Conservation (phyloP, 805 yeast genomes). For the Candida tammaniensis region DNA sequence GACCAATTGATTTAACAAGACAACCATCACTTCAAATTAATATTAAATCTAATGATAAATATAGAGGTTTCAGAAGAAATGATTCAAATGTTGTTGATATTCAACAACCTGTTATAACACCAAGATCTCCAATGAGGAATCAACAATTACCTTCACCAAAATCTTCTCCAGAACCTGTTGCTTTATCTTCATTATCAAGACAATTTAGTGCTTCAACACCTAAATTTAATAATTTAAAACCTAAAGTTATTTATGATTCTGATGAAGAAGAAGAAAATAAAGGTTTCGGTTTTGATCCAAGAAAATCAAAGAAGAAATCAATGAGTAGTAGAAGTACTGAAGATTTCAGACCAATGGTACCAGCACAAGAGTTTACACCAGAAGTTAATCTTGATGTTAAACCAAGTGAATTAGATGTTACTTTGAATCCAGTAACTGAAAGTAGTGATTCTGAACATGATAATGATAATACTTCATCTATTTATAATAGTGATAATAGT, state of each 20-base stretch:
- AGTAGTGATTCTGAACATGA: slow-evolving; percentile 19
- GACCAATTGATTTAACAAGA: slow-evolving; percentile 11
- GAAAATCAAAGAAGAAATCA: slow-evolving; percentile 12
- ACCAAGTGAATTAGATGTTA: slow-evolving; percentile 14
- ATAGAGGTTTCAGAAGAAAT: slow-evolving; percentile 43
- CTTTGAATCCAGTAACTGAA: slow-evolving; percentile 39
- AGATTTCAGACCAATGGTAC: slow-evolving; percentile 5
- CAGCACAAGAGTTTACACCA: slow-evolving; percentile 7
- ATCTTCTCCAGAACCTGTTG: slow-evolving; percentile 2
- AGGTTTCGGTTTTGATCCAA: slow-evolving; percentile 23
- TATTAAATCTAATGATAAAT: slow-evolving; percentile 21
- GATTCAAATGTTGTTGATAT: slow-evolving; percentile 14
- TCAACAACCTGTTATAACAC: slow-evolving; percentile 14
- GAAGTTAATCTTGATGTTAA: slow-evolving; percentile 10
- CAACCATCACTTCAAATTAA: slow-evolving; percentile 13
- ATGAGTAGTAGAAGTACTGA: slow-evolving; percentile 2
- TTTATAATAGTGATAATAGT: slow-evolving; percentile 25
- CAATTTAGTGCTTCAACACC: slow-evolving; percentile 1
- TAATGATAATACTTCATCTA: slow-evolving; percentile 28
- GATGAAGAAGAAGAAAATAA: slow-evolving; percentile 20
- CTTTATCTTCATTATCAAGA: slow-evolving; percentile 6
- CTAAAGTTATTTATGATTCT: slow-evolving; percentile 14
- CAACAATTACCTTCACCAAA: slow-evolving; percentile 7
- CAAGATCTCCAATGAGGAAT: slow-evolving; percentile 23
- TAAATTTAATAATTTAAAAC: slow-evolving; percentile 14